These are phyloP conservation scores for Toxoplasma gondii DNA, from an alignment of 169 alveolate species.

Conservation along the genomic window DNA sequence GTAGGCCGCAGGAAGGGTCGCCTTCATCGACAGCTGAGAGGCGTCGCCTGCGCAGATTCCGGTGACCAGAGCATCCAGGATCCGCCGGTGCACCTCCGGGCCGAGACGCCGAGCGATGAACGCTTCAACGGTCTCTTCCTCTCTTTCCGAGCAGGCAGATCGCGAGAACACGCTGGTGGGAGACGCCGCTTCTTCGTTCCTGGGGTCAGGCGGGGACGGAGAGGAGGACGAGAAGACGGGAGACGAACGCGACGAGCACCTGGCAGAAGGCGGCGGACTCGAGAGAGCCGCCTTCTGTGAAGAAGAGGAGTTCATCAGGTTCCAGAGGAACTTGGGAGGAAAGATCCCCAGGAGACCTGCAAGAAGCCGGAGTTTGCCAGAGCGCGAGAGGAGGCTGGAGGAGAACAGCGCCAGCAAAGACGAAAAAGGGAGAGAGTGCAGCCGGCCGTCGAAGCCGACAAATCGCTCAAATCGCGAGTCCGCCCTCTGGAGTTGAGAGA, in stretches of 20 bases:
- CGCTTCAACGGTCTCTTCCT: background rate
- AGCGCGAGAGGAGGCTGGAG: conserved; percentile 23
- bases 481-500: conserved; percentile 23
- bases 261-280: background rate
- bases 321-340: conserved; percentile 37
- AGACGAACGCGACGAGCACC: background rate
- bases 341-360: conserved; percentile 34
- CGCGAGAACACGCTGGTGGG: background rate
- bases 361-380: conserved; percentile 4
- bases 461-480: conserved; percentile 33
- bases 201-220: background rate
- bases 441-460: conserved; percentile 20
- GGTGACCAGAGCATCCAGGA: conserved; percentile 12
- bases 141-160: background rate
- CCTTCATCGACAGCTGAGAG: conserved; percentile 34
- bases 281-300: background rate
- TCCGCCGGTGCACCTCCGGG: background rate
- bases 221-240: background rate
- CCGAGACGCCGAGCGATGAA: conserved; percentile 37
- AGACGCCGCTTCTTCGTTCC: background rate
- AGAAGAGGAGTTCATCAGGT: background rate
- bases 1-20: conserved; percentile 27
- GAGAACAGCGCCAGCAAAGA: conserved; percentile 26
- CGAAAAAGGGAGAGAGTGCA: background rate
- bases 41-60: conserved; percentile 49